phyloP scores from a whole-genome alignment of 177 flowering plant genomes.

The Vitis hybrid region DNA sequence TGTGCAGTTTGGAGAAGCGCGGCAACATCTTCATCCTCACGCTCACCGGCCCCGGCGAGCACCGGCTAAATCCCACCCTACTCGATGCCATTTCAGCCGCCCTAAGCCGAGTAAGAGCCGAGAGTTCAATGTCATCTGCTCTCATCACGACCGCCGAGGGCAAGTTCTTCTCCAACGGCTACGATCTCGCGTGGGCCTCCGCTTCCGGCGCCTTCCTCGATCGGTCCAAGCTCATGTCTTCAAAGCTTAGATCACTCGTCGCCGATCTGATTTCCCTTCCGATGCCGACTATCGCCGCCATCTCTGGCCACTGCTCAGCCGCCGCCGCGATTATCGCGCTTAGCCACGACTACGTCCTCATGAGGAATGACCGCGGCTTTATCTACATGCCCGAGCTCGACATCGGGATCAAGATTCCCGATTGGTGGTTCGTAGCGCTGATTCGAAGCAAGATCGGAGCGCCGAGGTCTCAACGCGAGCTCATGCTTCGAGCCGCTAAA shows the following conservation, averaged over 20 bases:
- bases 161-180: constrained; percentile 69
- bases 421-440: constrained; percentile 27
- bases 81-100: constrained; percentile 38
- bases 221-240: no score
- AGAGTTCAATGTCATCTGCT: constrained; percentile 2
- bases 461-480: constrained; percentile 21
- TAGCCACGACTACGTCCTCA: no score
- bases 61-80: constrained; percentile 52
- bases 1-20: constrained; percentile 45
- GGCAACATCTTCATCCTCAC: constrained; percentile 48
- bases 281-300: no score
- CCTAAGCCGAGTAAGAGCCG: constrained; percentile 27
- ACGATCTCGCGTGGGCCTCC: constrained; percentile 44
- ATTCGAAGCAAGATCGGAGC: constrained; percentile 30
- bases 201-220: not conserved
- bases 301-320: no score
- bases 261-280: no score
- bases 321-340: no score
- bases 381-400: no score
- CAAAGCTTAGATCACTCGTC: no score
- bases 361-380: no score
- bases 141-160: constrained; percentile 59
- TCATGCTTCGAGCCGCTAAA: constrained; percentile 32
- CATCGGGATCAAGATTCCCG: no score
- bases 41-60: constrained; percentile 46